These are phyloP conservation scores for Cercospora sp. DNA, from an alignment of 2,329 filamentous ascomycete species.

Conservation along the genomic window DNA sequence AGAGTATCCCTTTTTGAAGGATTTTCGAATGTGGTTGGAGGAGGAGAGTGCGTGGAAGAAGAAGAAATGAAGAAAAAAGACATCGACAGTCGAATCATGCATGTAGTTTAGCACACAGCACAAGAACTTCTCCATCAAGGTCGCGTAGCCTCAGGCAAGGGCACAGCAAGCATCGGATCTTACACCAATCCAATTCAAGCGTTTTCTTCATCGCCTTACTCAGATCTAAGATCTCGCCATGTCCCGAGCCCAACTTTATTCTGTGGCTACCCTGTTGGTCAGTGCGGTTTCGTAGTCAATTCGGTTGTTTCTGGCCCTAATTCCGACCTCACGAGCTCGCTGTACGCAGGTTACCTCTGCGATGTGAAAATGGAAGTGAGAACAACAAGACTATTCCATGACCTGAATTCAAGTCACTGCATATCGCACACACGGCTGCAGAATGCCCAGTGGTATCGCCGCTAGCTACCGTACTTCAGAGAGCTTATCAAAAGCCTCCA, in stretches of 20 bases:
- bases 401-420: constrained; percentile 11
- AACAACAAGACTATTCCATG: neutral
- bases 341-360: too few species aligned
- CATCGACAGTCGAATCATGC: too few species aligned
- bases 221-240: neutral
- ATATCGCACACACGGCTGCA: constrained; percentile 13
- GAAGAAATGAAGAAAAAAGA: neutral
- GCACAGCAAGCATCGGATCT: neutral
- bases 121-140: neutral
- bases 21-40: constrained; percentile 52
- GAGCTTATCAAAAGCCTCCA: constrained; percentile 13
- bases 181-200: neutral
- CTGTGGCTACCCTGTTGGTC: neutral
- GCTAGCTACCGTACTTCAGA: constrained; percentile 6
- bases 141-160: neutral
- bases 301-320: neutral
- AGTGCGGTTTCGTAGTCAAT: neutral
- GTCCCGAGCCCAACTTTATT: neutral
- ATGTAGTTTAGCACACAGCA: too few species aligned
- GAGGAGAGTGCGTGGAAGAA: constrained; percentile 48
- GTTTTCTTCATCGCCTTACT: neutral
- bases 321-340: neutral
- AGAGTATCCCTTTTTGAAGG: constrained; percentile 49
- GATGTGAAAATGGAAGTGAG: too few species aligned
- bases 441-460: neutral